A percentile compares a stretch with the other conserved stretches of the same genome.
Evolutionary conservation across 495 filamentous ascomycete species (phyloP).

Genomic region (Clohesyomyces aquaticus): DNA sequence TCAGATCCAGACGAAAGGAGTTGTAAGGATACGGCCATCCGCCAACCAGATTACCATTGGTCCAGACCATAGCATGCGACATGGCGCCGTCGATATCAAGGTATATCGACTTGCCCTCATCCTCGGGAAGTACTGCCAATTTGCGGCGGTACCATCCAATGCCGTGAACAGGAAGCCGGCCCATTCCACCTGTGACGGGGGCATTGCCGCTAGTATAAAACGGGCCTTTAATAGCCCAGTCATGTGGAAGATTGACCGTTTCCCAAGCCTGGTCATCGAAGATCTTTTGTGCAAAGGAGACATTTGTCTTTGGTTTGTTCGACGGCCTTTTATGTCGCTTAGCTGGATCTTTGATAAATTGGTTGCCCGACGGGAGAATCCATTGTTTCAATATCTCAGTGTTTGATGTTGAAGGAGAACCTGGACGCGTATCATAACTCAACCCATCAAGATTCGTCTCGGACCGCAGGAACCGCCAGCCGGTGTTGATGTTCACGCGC

Average conservation of each 20-base stretch:
- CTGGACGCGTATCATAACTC: constrained; percentile 43
- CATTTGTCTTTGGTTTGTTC: constrained; percentile 37
- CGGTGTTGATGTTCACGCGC: constrained; percentile 44
- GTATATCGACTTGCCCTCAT: constrained; percentile 48
- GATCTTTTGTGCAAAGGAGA: constrained; percentile 43
- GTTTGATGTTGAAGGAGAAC: too few relatives aligned
- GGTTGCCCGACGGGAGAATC: constrained; percentile 51
- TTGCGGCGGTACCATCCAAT: constrained; percentile 57
- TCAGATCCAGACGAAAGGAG: constrained; percentile 56
- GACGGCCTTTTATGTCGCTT: constrained; percentile 44
- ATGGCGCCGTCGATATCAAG: constrained; percentile 56
- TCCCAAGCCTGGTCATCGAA: constrained; percentile 52
- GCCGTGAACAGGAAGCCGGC: constrained; percentile 56
- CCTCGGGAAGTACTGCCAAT: constrained; percentile 40
- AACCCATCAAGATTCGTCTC: constrained; percentile 47
- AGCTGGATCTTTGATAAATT: constrained; percentile 48
- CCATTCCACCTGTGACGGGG: constrained; percentile 62
- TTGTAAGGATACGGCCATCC: constrained; percentile 58
- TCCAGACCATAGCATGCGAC: constrained; percentile 55
- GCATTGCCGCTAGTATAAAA: constrained; percentile 46
- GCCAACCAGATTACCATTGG: constrained; percentile 54
- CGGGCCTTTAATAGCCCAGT: constrained; percentile 53
- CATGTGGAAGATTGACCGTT: constrained; percentile 50
- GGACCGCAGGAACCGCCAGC: constrained; percentile 49
- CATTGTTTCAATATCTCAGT: constrained; percentile 51